phyloP scores from a whole-genome alignment of 345 rosid genomes.

The Syzygium jambos region DNA sequence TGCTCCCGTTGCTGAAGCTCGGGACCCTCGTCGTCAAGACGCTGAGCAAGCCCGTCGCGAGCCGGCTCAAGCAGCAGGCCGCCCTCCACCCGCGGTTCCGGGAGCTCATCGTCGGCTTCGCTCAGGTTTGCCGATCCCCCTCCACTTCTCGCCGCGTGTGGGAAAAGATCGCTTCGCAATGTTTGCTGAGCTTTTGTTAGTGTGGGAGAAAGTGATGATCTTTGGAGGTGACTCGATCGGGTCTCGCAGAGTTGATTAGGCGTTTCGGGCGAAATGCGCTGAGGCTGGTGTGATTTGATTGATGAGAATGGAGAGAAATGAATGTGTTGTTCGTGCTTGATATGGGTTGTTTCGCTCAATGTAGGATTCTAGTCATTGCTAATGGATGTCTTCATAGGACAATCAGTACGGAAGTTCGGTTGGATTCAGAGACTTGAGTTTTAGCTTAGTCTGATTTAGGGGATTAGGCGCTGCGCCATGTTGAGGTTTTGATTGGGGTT shows the following conservation, averaged over 20 bases:
- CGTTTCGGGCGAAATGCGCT: background rate
- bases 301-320: background rate
- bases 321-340: background rate
- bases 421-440: background rate
- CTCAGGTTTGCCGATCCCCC: slow-evolving; percentile 41
- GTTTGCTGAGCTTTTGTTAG: background rate
- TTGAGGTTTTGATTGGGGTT: background rate
- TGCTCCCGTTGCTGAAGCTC: slow-evolving; percentile 59
- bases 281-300: background rate
- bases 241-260: background rate
- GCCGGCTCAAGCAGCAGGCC: slow-evolving; percentile 72
- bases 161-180: background rate
- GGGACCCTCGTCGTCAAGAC: slow-evolving; percentile 68
- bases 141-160: background rate
- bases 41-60: slow-evolving; percentile 67
- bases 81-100: slow-evolving; percentile 76
- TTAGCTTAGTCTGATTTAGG: background rate
- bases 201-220: background rate
- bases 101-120: slow-evolving; percentile 48
- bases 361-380: background rate
- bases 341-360: background rate
- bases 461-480: background rate
- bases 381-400: background rate
- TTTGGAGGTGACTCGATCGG: background rate
- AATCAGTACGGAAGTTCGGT: background rate